Evolutionary conservation across 78 protist genomes (phyloP), one percentile per base, ranked within the genome.

Genomic region (Planoprotostelium fungivorum): DNA sequence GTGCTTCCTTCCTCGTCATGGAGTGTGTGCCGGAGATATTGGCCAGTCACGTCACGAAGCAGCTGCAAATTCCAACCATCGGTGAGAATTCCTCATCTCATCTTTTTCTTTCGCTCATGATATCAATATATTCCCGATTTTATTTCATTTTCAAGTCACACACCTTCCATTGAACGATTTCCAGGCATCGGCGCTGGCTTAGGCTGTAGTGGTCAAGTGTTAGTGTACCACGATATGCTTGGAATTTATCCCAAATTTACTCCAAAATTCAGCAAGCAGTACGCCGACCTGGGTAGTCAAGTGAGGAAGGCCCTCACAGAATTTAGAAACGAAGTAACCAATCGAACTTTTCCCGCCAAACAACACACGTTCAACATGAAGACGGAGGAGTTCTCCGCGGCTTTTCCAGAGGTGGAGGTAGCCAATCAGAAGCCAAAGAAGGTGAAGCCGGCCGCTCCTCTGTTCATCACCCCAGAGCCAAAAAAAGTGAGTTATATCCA

Each of bases 141-240:
- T n/a, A n/a, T n/a, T n/a, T n/a, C n/a, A n/a, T n/a, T n/a, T n/a
- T n/a, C n/a, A n/a, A n/a, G n/a, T n/a, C n/a, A n/a, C n/a, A n/a
- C n/a, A n/a, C n/a, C n/a, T n/a, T n/a, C n/a, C n/a, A n/a, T n/a
- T n/a, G n/a, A n/a, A n/a, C n/a, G n/a, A n/a, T 51, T 51, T 51
- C 16, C 16, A 51, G 73, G 99, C 36, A 98, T 98, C 36, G 99
- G 99, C 73, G 98, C 98, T 0, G 99, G 99, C 0, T 28, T 35
- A 1, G 91, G 93, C 39, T 94, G 97, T 23, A 36, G 94, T 36
- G 98, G 98, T 28, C 99, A 98, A 85, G 98, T 98, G 84, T 90
- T 98, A 35, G 98, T 98, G 39, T 90, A 84, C 38, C 96, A 94
- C 88, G 99, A 98, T 39, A 84, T 97, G 92, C 73, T 98, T 16